A percentile compares a stretch with the other conserved stretches of the same genome.
Evolutionary conservation across 495 filamentous ascomycete species (phyloP).

Genomic region (Letharia columbiana): DNA sequence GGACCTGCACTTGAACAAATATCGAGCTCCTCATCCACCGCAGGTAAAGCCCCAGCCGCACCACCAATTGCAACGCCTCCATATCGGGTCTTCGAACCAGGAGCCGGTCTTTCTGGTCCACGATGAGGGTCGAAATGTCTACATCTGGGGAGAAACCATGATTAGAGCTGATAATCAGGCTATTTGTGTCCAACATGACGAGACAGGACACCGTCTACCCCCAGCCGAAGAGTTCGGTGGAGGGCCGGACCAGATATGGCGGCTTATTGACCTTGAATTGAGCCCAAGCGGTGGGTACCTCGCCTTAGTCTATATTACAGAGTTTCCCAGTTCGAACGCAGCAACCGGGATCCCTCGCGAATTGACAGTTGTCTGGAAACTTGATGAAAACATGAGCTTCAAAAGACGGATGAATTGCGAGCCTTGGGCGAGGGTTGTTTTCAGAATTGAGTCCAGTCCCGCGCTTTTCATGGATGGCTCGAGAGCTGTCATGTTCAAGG

Average conservation of each 20-base stretch:
- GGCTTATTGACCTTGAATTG: neutral
- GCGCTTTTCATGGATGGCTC: too few species aligned
- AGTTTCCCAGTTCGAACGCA: too few species aligned
- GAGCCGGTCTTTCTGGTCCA: neutral
- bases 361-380: neutral
- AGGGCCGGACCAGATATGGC: too few species aligned
- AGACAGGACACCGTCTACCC: slow-evolving; percentile 1
- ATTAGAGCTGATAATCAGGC: too few species aligned
- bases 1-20: neutral
- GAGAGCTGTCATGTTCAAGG: neutral
- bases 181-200: neutral
- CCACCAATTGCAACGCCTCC: neutral
- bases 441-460: neutral
- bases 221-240: neutral
- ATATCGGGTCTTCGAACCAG: too few species aligned
- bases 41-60: neutral
- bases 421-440: neutral
- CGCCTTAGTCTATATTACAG: neutral
- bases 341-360: neutral
- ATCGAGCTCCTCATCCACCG: neutral
- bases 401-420: slow-evolving; percentile 2
- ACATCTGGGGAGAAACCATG: neutral
- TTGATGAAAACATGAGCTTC: neutral
- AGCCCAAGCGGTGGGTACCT: slow-evolving; percentile 1
- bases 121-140: neutral